A percentile compares a stretch with the other conserved stretches of the same genome.
Conservation (phyloP, 108 stramenopile genomes). For the Cyclotella baltica region DNA sequence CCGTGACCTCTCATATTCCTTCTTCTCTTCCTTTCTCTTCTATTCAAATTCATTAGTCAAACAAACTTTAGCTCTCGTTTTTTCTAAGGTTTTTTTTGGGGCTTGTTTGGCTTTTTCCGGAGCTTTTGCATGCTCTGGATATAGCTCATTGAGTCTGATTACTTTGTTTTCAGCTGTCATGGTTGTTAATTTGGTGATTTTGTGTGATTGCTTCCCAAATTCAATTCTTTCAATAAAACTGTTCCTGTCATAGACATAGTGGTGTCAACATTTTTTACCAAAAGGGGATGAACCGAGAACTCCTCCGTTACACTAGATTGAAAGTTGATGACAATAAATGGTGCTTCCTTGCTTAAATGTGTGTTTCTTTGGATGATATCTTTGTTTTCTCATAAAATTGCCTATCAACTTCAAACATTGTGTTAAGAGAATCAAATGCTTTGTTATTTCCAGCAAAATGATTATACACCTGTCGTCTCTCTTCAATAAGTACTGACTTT, state of each 20-base stretch:
- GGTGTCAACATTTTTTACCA: background rate
- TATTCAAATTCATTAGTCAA: no score
- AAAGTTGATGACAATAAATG: background rate
- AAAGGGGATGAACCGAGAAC: background rate
- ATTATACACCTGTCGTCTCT: background rate
- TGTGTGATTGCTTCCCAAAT: no score
- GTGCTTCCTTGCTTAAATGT: background rate
- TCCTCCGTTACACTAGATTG: background rate
- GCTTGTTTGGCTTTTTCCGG: no score
- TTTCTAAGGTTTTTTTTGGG: no score
- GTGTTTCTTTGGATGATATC: background rate
- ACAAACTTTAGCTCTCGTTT: no score
- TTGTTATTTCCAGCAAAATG: background rate
- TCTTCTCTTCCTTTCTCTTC: no score
- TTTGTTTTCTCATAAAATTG: background rate
- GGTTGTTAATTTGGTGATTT: background rate
- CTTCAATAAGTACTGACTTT: no score
- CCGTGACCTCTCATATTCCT: no score
- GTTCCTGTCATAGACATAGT: conserved; percentile 2
- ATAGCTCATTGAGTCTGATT: no score
- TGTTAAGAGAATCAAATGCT: background rate
- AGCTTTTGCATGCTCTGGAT: no score
- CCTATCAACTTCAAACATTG: background rate
- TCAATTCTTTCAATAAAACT: background rate
- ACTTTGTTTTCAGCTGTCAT: background rate